Percentiles rank a stretch among this genome's conserved stretches.
These are phyloP conservation scores for Scleroderma bovista DNA, from an alignment of 768 basidiomycete genomes.

Conservation along the genomic window DNA sequence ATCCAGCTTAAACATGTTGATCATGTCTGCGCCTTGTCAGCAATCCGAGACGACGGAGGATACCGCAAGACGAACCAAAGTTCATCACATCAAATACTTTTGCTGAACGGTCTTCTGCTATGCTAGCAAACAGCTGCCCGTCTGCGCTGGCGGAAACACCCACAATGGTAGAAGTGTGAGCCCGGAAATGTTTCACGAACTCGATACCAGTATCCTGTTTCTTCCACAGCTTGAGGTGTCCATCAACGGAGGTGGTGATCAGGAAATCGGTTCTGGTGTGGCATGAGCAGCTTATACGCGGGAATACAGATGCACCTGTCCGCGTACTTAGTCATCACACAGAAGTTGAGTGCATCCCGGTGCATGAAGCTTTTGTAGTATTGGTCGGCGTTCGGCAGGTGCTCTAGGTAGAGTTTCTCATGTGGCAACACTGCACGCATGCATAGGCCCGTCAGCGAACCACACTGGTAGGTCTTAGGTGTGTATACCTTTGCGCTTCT, in stretches of 20 bases:
- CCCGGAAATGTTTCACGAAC: constrained; percentile 97
- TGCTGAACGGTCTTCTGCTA: constrained; percentile 86
- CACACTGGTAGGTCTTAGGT: constrained; percentile 7
- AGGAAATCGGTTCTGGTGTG: constrained; percentile 78
- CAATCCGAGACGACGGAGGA: neutral
- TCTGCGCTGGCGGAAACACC: constrained; percentile 86
- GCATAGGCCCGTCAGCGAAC: constrained; percentile 5
- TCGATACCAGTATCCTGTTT: constrained; percentile 95
- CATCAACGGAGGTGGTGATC: constrained; percentile 92
- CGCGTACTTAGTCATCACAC: constrained; percentile 79
- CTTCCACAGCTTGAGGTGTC: constrained; percentile 98
- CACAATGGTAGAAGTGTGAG: constrained; percentile 75
- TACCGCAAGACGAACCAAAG: constrained; percentile 64
- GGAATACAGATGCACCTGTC: too few relatives aligned
- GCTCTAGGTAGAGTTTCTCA: constrained; percentile 88
- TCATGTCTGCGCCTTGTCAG: constrained; percentile 70
- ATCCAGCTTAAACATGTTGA: constrained; percentile 90
- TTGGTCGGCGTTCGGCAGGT: constrained; percentile 86
- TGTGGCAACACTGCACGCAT: constrained; percentile 77
- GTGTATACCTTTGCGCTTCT: constrained; percentile 76
- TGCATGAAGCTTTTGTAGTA: constrained; percentile 99
- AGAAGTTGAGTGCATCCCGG: constrained; percentile 84
- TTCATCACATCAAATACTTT: constrained; percentile 98
- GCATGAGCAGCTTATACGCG: constrained; percentile 8
- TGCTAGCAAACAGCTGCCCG: constrained; percentile 86